Percentiles rank a stretch among this genome's conserved stretches.
Evolutionary conservation across 192 early-diverging fungal species (phyloP).

Genomic region (Backusella psychrophila): DNA sequence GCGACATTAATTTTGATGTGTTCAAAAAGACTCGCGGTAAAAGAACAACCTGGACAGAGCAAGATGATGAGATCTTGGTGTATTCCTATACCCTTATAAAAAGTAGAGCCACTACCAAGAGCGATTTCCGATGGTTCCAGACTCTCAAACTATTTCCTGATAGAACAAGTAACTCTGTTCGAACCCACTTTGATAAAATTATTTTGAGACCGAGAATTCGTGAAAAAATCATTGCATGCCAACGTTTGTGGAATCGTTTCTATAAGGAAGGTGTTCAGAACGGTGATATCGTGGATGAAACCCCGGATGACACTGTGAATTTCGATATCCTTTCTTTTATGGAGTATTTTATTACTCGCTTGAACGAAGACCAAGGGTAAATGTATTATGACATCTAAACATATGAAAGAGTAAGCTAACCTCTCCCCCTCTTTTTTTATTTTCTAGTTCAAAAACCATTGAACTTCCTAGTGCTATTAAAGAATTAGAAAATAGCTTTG

Average conservation of each 20-base stretch:
- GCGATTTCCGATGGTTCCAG: background rate
- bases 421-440: background rate
- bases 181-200: background rate
- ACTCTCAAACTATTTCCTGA: background rate
- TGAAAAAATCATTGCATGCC: background rate
- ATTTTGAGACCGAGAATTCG: background rate
- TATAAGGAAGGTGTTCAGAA: background rate
- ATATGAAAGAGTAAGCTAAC: background rate
- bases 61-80: background rate
- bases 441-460: background rate
- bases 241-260: background rate
- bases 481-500: background rate
- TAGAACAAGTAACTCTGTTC: background rate
- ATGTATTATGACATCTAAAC: background rate
- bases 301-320: background rate
- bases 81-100: background rate
- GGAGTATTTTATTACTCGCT: background rate
- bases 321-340: background rate
- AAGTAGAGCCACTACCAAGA: background rate
- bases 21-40: background rate
- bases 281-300: background rate
- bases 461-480: background rate
- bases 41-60: background rate
- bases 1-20: background rate
- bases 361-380: background rate